Percentiles rank a stretch among this genome's conserved stretches.
phyloP scores from a whole-genome alignment of 2,329 filamentous ascomycete genomes.

The Westerdykella ornata region DNA sequence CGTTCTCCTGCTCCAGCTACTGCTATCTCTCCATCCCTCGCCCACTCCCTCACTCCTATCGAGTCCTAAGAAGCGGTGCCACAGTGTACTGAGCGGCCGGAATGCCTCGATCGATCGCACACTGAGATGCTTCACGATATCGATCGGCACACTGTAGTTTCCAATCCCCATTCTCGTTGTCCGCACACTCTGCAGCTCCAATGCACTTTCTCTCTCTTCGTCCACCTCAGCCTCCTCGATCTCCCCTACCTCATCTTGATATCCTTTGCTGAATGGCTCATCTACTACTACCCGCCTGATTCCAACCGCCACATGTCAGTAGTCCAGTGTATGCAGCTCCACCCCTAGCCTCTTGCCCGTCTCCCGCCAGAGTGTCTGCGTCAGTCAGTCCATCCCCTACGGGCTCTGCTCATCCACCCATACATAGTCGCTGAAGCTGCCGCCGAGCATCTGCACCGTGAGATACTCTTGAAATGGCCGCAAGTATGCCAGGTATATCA shows the following conservation, averaged over 20 bases:
- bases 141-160: slow-evolving; percentile 11
- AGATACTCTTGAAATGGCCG: slow-evolving; percentile 16
- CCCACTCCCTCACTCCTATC: neutral
- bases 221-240: slow-evolving; percentile 16
- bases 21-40: too few species aligned
- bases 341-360: slow-evolving; percentile 10
- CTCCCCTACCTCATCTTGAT: slow-evolving; percentile 12
- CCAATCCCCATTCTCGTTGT: slow-evolving; percentile 6
- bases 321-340: slow-evolving; percentile 11
- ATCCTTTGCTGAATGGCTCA: slow-evolving; percentile 12
- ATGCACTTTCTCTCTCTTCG: too few species aligned
- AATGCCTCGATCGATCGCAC: slow-evolving; percentile 14
- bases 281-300: slow-evolving; percentile 10
- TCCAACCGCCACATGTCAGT: slow-evolving; percentile 11
- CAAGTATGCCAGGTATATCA: slow-evolving; percentile 16
- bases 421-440: slow-evolving; percentile 8
- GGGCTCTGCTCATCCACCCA: slow-evolving; percentile 5
- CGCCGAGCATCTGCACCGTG: slow-evolving; percentile 6
- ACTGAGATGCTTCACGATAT: slow-evolving; percentile 19
- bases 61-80: slow-evolving; percentile 5
- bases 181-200: slow-evolving; percentile 10
- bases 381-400: slow-evolving; percentile 10
- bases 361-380: slow-evolving; percentile 10
- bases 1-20: too few species aligned
- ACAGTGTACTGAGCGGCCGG: slow-evolving; percentile 6